Conservation (phyloP, 805 yeast genomes). For the Spathaspora passalidarum region DNA sequence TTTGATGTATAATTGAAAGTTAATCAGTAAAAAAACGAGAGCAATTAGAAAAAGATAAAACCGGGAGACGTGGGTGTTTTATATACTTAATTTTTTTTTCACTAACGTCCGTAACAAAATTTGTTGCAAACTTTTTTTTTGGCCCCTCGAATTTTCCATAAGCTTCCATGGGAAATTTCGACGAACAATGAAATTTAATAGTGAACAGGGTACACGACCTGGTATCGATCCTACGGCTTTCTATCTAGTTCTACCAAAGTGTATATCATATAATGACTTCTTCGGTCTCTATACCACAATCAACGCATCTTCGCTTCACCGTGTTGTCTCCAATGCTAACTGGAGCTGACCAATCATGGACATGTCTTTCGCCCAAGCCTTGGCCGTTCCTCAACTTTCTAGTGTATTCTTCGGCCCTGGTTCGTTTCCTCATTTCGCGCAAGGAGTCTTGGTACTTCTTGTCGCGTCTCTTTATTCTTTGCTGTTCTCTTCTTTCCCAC, state of each 20-base stretch:
- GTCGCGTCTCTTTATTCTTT: slow-evolving; percentile 70
- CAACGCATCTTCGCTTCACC: slow-evolving; percentile 62
- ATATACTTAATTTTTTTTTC: not conserved
- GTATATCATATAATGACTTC: slow-evolving; percentile 52
- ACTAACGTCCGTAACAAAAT: not conserved
- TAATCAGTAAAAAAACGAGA: not conserved
- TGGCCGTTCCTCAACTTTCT: slow-evolving; percentile 61
- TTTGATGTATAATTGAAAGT: slow-evolving; percentile 9
- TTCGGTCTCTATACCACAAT: slow-evolving; percentile 82
- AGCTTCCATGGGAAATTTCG: slow-evolving; percentile 21
- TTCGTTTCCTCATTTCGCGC: slow-evolving; percentile 82
- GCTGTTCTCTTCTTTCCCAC: slow-evolving; percentile 79
- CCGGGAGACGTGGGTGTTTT: slow-evolving; percentile 19
- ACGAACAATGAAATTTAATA: not conserved
- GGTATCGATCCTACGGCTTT: not conserved
- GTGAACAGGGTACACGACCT: slow-evolving; percentile 3
- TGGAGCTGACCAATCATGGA: slow-evolving; percentile 71
- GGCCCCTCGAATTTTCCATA: slow-evolving; percentile 26
- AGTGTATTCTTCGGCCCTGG: slow-evolving; percentile 89
- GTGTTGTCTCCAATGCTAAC: slow-evolving; percentile 31
- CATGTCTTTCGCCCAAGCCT: slow-evolving; percentile 56
- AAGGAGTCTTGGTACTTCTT: slow-evolving; percentile 74
- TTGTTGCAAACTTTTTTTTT: slow-evolving; percentile 1
- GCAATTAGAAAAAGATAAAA: not conserved
- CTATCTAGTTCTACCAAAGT: not conserved